phyloP scores from a whole-genome alignment of 257 asterid genomes.

The Dorcoceras hygrometricum region DNA sequence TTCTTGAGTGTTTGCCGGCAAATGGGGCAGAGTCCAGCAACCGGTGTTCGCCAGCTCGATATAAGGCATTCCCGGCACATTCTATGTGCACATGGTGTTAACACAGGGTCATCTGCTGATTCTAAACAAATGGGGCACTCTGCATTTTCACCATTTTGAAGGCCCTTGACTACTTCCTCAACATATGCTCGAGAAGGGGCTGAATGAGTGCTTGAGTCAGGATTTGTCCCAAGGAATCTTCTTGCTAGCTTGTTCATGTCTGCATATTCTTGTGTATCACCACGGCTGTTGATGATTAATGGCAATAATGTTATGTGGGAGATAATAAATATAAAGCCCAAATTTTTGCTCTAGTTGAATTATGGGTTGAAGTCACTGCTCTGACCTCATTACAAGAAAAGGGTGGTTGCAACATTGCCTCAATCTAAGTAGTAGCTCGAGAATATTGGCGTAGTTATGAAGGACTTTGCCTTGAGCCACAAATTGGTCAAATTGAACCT shows the following conservation, averaged over 20 bases:
- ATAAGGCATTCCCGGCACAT: conserved; percentile 86
- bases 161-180: conserved; percentile 74
- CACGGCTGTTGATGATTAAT: conserved; percentile 47
- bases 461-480: conserved; percentile 92
- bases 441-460: conserved; percentile 79
- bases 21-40: conserved; percentile 63
- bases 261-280: conserved; percentile 55
- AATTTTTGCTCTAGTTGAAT: background rate
- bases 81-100: conserved; percentile 83
- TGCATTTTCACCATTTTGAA: conserved; percentile 49
- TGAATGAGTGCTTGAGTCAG: conserved; percentile 35
- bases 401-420: conserved; percentile 96
- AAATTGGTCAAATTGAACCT: conserved; percentile 79
- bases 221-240: conserved; percentile 47
- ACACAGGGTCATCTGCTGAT: conserved; percentile 78
- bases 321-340: no score
- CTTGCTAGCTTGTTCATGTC: conserved; percentile 69
- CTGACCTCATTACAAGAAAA: conserved; percentile 80
- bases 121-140: conserved; percentile 92
- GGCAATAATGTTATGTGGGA: background rate
- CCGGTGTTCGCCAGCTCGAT: conserved; percentile 64
- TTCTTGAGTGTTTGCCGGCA: conserved; percentile 61
- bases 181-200: conserved; percentile 63
- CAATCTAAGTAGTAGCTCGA: conserved; percentile 72
- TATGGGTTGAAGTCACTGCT: background rate